phyloP scores from a whole-genome alignment of 2,329 filamentous ascomycete genomes.

The Pseudogymnoascus sp. region DNA sequence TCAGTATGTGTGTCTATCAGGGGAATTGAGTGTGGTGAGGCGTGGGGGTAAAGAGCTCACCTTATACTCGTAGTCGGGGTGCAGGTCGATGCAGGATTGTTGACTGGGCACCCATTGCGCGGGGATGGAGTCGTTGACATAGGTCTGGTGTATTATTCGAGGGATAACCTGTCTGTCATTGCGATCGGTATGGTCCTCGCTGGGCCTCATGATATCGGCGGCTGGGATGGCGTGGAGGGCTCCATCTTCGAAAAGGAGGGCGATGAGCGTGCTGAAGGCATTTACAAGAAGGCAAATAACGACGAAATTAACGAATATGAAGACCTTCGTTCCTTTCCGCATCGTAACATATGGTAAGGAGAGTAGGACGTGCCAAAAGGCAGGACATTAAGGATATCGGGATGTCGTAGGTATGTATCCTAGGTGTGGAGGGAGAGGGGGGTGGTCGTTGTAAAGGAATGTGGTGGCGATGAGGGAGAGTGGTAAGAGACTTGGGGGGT shows the following conservation, averaged over 20 bases:
- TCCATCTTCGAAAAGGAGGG: conserved; percentile 60
- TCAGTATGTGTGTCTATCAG: not conserved
- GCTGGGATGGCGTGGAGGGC: conserved; percentile 57
- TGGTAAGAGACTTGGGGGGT: not conserved
- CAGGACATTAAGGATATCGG: conserved; percentile 3
- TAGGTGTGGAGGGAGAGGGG: not conserved
- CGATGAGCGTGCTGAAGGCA: conserved; percentile 62
- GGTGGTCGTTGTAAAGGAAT: not conserved
- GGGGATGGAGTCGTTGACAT: conserved; percentile 61
- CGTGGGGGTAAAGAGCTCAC: conserved; percentile 32
- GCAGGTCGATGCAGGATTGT: conserved; percentile 56
- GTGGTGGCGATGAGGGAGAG: not conserved
- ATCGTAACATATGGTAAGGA: conserved; percentile 18
- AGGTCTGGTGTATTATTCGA: conserved; percentile 72
- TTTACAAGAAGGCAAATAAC: conserved; percentile 57
- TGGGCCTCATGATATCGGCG: conserved; percentile 57
- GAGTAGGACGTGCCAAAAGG: not conserved
- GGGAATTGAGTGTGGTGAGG: not conserved
- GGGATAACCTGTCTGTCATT: conserved; percentile 54
- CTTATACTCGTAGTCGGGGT: conserved; percentile 66
- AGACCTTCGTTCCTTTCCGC: conserved; percentile 27
- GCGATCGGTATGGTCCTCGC: conserved; percentile 49
- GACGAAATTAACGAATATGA: conserved; percentile 48
- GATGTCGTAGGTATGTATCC: not conserved
- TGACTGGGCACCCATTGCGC: conserved; percentile 58